A percentile compares a stretch with the other conserved stretches of the same genome.
phyloP scores from a whole-genome alignment of 2,329 filamentous ascomycete species.

The Ophiosphaerella narmari region DNA sequence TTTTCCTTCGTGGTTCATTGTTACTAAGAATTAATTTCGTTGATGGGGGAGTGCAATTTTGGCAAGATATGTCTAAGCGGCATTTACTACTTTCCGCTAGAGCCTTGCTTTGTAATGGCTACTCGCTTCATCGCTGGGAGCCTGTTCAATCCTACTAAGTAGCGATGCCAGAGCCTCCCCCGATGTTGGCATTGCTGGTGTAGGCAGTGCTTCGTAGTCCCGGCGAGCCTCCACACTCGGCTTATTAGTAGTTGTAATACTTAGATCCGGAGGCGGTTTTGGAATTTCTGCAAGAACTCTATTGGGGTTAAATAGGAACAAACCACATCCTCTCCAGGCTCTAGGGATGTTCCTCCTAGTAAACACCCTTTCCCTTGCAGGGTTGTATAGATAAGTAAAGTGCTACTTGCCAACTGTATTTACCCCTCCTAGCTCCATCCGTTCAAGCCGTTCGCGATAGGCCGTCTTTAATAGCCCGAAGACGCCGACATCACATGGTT shows the following conservation, averaged over 20 bases:
- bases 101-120: too few species aligned
- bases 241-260: neutral
- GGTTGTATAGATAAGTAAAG: conserved; percentile 24
- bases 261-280: neutral
- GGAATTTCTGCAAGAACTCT: conserved; percentile 25
- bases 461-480: neutral
- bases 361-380: conserved; percentile 24
- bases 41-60: too few species aligned
- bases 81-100: too few species aligned
- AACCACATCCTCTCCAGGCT: conserved; percentile 26
- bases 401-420: conserved; percentile 16
- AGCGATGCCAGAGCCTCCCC: too few species aligned
- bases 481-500: neutral
- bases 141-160: too few species aligned
- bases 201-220: too few species aligned
- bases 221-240: too few species aligned
- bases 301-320: conserved; percentile 36
- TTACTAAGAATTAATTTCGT: too few species aligned
- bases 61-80: too few species aligned
- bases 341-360: conserved; percentile 35
- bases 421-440: conserved; percentile 9
- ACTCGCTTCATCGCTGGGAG: too few species aligned
- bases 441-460: conserved; percentile 6
- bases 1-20: too few species aligned
- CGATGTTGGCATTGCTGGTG: too few species aligned